Base-by-base conservation (phyloP, 2,329 filamentous ascomycete species). In the Botrytis fabae region DNA sequence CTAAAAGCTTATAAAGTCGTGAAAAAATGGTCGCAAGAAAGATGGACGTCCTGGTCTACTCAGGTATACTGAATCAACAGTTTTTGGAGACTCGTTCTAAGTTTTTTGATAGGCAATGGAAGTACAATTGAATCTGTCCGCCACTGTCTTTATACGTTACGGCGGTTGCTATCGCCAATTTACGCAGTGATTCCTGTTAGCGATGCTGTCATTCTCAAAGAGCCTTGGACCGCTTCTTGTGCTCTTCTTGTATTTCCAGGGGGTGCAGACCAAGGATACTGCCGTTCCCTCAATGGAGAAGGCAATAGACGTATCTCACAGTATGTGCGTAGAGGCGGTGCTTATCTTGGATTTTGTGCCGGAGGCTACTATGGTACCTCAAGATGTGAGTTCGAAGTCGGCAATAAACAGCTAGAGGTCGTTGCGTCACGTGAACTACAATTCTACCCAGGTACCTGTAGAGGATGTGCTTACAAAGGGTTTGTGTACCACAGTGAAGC, bases 21-120 rank as follows among this genome's bases (percentile, higher is more conserved):
- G 59, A 61, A 60, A 75, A 75, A 76, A 93, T 95, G 90, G 85
- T 89, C 14, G 83, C 86, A 42, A 79, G 89, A 80, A 91, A 90
- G 80, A 87, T 98, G 84, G 98, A 99, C 81, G 91, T 99, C 73
- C 88, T 98, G 77, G 93, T 99, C 70, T 98, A 98, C 80, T 92
- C 94, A 78, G 94, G 93, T 95, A 85, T 80, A 82, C 78, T 38
- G 40, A 44, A 65, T 42, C 32, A 64, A 38, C 7, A 64, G 4
- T 63, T 62, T 51, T 51, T 6, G 18, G 3, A 42, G 57, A 32
- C 28, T 60, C 46, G 8, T 48, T 72, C 69, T 73, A 70, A 72
- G 42, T 46, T 25, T 63, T 60, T 57, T 38, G 54, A 54, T 79
- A 94, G 95, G 95, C 78, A 89, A 91, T 80, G 96, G 96, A 75